phyloP scores from a whole-genome alignment of 495 filamentous ascomycete species.

The Barbatosphaeria neglecta region DNA sequence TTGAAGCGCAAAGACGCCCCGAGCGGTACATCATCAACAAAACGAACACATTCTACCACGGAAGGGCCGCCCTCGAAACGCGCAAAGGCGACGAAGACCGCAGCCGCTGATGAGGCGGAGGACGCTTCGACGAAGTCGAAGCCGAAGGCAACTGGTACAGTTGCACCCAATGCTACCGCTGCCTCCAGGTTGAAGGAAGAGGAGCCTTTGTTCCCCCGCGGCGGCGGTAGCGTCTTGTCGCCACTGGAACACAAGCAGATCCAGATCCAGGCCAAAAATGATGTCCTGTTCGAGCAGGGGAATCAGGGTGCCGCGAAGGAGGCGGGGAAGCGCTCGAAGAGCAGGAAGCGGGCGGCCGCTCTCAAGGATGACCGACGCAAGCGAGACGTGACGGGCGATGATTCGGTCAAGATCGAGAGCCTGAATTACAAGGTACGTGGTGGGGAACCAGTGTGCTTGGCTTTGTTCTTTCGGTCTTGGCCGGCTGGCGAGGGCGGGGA shows the following conservation, averaged over 20 bases:
- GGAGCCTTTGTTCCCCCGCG: constrained; percentile 82
- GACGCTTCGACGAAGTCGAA: neutral
- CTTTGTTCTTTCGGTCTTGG: too few relatives aligned
- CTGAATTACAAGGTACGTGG: constrained; percentile 73
- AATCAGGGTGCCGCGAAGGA: constrained; percentile 31
- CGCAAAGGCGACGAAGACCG: constrained; percentile 25
- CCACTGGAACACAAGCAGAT: constrained; percentile 95
- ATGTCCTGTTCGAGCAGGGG: constrained; percentile 86
- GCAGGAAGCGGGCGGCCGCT: constrained; percentile 31
- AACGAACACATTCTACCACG: constrained; percentile 17
- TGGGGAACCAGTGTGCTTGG: too few relatives aligned
- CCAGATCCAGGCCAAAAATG: constrained; percentile 79
- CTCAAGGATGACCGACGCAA: constrained; percentile 42
- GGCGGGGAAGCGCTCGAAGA: constrained; percentile 34
- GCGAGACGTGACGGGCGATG: constrained; percentile 26
- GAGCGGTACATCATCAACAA: constrained; percentile 23
- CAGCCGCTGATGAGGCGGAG: constrained; percentile 10
- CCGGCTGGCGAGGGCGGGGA: too few relatives aligned
- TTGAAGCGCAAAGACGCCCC: constrained; percentile 38
- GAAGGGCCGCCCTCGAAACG: constrained; percentile 31
- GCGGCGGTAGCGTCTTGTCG: constrained; percentile 80
- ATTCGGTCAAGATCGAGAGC: constrained; percentile 64
- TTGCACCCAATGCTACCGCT: constrained; percentile 12
- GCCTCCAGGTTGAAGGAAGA: constrained; percentile 50
- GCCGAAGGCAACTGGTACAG: constrained; percentile 11